These are phyloP conservation scores for Syncephalastrum racemosum DNA, from an alignment of 371 early-diverging fungal genomes.

Conservation along the genomic window DNA sequence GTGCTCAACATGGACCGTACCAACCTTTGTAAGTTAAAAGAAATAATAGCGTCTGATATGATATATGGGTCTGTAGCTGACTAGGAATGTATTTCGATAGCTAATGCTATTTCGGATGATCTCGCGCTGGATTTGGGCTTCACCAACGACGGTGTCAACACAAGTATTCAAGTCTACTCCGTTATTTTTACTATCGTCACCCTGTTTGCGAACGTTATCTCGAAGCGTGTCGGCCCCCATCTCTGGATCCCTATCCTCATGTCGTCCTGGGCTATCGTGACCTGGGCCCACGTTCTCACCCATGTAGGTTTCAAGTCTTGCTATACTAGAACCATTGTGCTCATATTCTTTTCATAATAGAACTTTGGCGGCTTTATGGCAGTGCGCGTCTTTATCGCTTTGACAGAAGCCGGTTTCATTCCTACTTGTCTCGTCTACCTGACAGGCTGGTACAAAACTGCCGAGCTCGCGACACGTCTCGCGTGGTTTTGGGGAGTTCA, in stretches of 20 bases:
- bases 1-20: constrained; percentile 50
- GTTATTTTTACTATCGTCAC: constrained; percentile 38
- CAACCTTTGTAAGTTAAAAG: constrained; percentile 36
- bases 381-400: constrained; percentile 30
- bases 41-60: too few species aligned
- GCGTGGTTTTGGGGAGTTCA: constrained; percentile 63
- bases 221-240: constrained; percentile 54
- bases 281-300: constrained; percentile 40
- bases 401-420: constrained; percentile 56
- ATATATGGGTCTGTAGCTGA: too few species aligned
- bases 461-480: constrained; percentile 57
- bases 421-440: constrained; percentile 60
- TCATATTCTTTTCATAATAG: constrained; percentile 9
- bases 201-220: constrained; percentile 49
- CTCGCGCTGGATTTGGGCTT: constrained; percentile 41
- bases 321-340: neutral
- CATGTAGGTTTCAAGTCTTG: constrained; percentile 17
- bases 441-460: constrained; percentile 58
- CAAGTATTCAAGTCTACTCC: constrained; percentile 32
- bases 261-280: constrained; percentile 59
- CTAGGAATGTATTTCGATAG: constrained; percentile 13
- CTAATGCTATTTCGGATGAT: constrained; percentile 48
- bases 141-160: constrained; percentile 37
- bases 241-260: constrained; percentile 61
- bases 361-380: constrained; percentile 27